phyloP scores from a whole-genome alignment of 768 basidiomycete genomes.

The Boletus subcaerulescens region DNA sequence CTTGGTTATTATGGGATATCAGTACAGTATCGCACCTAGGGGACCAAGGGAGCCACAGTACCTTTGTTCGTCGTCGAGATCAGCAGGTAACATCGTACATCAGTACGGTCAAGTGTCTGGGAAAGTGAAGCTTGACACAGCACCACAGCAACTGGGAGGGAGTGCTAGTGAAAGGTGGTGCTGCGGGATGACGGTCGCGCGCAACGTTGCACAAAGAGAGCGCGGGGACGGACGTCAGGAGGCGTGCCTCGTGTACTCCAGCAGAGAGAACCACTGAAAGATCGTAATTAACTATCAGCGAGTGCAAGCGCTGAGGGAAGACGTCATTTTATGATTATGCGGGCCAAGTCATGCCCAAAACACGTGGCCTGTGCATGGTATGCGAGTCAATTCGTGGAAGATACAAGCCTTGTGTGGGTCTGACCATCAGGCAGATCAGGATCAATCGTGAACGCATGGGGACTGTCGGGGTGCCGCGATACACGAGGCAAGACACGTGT shows the following conservation, averaged over 20 bases:
- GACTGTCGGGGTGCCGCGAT: conserved; percentile 16
- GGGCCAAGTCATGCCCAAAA: conserved; percentile 14
- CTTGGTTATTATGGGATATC: conserved; percentile 9
- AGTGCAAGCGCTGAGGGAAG: conserved; percentile 8
- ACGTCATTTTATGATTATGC: conserved; percentile 10
- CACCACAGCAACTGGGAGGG: conserved; percentile 7
- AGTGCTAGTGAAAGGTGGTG: not conserved
- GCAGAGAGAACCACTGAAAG: conserved; percentile 16
- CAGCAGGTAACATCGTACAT: conserved; percentile 27
- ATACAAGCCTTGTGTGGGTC: conserved; percentile 1
- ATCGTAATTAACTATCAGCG: conserved; percentile 18
- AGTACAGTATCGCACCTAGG: not conserved
- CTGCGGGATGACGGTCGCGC: not conserved
- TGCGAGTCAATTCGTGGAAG: conserved; percentile 16
- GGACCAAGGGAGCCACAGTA: conserved; percentile 2
- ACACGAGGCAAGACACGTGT: conserved; percentile 20
- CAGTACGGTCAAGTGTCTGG: not conserved
- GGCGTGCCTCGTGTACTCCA: conserved; percentile 27
- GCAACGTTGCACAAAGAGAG: conserved; percentile 7
- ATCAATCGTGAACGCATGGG: conserved; percentile 3
- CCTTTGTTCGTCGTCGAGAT: conserved; percentile 31
- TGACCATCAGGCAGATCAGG: conserved; percentile 15
- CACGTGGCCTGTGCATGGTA: conserved; percentile 29
- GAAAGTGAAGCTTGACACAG: conserved; percentile 1
- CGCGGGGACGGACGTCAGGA: conserved; percentile 5